Evolutionary conservation across 108 stramenopile species (phyloP).

Genomic region (Heterococcus sp.): DNA sequence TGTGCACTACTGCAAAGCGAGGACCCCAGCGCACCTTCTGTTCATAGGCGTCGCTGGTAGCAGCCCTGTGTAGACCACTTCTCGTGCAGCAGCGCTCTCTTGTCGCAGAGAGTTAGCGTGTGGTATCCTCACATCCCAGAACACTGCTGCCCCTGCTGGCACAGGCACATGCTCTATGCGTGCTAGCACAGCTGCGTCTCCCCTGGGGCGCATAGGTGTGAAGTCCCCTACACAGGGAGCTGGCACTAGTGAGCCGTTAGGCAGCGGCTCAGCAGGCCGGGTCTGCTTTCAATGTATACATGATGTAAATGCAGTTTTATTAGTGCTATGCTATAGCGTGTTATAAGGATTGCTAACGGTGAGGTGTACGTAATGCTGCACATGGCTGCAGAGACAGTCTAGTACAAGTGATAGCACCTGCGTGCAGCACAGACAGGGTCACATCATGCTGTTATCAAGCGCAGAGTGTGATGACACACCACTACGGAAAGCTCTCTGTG

Average conservation of each 20-base stretch:
- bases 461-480: no score
- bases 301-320: no score
- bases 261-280: neutral
- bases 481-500: no score
- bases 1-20: neutral
- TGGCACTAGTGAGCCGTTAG: neutral
- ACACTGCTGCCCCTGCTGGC: slow-evolving; percentile 74
- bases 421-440: no score
- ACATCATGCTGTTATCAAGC: no score
- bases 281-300: neutral
- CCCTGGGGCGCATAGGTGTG: slow-evolving; percentile 76
- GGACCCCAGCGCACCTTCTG: slow-evolving; percentile 56
- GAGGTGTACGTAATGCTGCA: no score
- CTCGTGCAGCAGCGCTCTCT: slow-evolving; percentile 56
- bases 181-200: slow-evolving; percentile 69
- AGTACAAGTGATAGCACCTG: no score
- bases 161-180: slow-evolving; percentile 72
- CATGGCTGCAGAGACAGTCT: no score
- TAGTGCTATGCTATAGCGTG: no score
- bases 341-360: no score
- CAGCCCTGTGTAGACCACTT: slow-evolving; percentile 80
- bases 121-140: slow-evolving; percentile 86
- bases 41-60: slow-evolving; percentile 76
- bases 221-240: slow-evolving; percentile 80
- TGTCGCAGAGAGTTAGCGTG: slow-evolving; percentile 81